Evolutionary conservation across 2,329 filamentous ascomycete species (phyloP), one percentile per base, ranked within the genome.

Genomic region (Cadophora gregata): DNA sequence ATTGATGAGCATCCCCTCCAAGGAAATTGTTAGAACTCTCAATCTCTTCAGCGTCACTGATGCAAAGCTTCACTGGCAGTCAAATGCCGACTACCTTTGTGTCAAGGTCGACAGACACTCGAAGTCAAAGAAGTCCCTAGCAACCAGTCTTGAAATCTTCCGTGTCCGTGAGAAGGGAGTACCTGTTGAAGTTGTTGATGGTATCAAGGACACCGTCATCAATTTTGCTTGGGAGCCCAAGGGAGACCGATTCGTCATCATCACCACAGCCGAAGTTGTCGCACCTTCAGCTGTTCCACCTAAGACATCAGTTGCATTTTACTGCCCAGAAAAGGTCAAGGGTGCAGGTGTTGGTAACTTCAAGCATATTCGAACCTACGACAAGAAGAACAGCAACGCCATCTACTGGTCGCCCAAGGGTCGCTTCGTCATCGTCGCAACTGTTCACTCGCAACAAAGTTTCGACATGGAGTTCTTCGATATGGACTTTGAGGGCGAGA

Each of bases 161-260:
- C 93, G 96, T 68, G 88, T 99, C 74, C 90, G 88, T 79, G 96
- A 99, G 81, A 99, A 99, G 87, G 95, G 96, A 73, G 96, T 99
- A 1, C 96, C 96, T 0, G 95, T 99, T 63, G 96, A 99, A 80
- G 96, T 98, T 65, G 93, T 99, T 61, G 96, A 99, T 80, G 93
- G 91, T 63, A 92, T 99, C 81, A 98, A 98, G 83, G 96, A 98
- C 77, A 97, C 94, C 0, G 96, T 99, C 74, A 97, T 99, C 83
- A 99, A 99, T 85, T 99, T 99, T 78, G 93, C 96, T 10, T 99
- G 96, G 96, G 96, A 99, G 78, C 96, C 96, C 70, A 97, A 97
- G 84, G 96, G 96, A 69, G 94, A 97, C 79, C 90, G 96, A 47
- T 99, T 99, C 79, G 93, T 97, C 72, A 90, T 97, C 77, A 99